Evolutionary conservation across 2,329 filamentous ascomycete genomes (phyloP), one percentile per base, ranked within the genome.

Genomic region (Tolypocladium amazonense): DNA sequence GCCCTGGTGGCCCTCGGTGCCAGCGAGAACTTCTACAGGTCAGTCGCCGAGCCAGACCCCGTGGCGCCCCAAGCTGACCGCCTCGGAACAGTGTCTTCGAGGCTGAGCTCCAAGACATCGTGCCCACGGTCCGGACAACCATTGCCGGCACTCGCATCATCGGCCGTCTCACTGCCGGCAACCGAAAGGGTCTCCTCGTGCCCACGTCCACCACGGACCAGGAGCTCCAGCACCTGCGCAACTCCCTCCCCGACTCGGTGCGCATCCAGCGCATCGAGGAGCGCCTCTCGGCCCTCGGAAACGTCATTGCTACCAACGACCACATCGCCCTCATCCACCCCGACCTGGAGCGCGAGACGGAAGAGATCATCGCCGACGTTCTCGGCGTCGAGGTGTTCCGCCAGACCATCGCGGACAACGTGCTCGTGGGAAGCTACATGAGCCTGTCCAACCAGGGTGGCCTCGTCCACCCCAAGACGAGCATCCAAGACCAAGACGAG

Each of bases 191-290:
- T 69, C 89, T 99, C 64, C 87, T 99, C 64, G 93, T 99, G 60
- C 94, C 94, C 62, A 97, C 93, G 59, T 91, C 88, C 61, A 97
- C 94, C 63, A 96, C 92, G 67, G 94, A 99, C 78, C 94, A 99
- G 80, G 94, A 99, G 80, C 84, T 99, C 65, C 92, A 97, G 78
- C 94, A 99, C 76, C 82, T 99, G 69, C 89, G 94, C 69, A 97
- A 99, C 77, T 92, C 89, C 61, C 86, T 99, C 66, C 94, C 94
- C 45, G 93, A 97, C 73, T 78, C 80, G 61, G 90, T 99, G 65
- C 92, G 92, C 77, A 96, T 99, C 70, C 92, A 97, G 79, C 87
- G 94, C 66, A 96, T 99, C 79, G 94, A 99, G 80, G 94, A 99
- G 81, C 87, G 94, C 50, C 82, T 99, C 64, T 96, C 92, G 23